phyloP scores from a whole-genome alignment of 139 green algal genomes.

The Chlorella vulgaris region DNA sequence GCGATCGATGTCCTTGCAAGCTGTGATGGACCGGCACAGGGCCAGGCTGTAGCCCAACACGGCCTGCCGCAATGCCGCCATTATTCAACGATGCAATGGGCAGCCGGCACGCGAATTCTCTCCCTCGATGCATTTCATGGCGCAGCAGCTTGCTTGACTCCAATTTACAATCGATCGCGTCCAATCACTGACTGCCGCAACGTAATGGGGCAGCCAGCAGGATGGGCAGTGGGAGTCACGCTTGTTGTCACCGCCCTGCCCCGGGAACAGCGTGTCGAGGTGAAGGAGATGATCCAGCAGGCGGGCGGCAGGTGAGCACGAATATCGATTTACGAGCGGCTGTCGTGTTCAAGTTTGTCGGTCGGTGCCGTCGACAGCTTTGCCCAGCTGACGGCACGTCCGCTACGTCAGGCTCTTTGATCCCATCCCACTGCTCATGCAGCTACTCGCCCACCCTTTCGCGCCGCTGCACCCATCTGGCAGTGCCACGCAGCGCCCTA shows the following conservation, averaged over 20 bases:
- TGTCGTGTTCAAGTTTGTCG: background rate
- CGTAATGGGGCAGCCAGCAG: too few relatives aligned
- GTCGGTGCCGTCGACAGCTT: background rate
- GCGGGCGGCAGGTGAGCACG: slow-evolving; percentile 11
- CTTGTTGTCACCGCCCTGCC: slow-evolving; percentile 14
- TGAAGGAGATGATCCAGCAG: slow-evolving; percentile 2
- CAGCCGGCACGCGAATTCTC: too few relatives aligned
- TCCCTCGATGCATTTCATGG: too few relatives aligned
- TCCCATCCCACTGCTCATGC: too few relatives aligned
- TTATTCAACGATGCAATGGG: background rate
- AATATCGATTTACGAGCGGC: background rate
- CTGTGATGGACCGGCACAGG: slow-evolving; percentile 19
- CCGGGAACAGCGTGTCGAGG: background rate
- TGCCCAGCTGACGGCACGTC: background rate
- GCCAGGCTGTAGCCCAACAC: background rate
- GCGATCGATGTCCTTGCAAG: background rate
- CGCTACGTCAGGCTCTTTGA: background rate
- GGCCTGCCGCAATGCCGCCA: background rate
- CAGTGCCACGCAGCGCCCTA: background rate
- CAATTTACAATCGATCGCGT: too few relatives aligned
- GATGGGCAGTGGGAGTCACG: background rate
- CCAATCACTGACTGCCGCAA: too few relatives aligned
- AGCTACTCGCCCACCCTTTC: slow-evolving; percentile 35
- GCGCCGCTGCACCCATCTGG: slow-evolving; percentile 29
- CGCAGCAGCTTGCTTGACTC: too few relatives aligned